A percentile compares a stretch with the other conserved stretches of the same genome.
Conservation (phyloP, 768 basidiomycete species). For the Psilocybe subaeruginosa region DNA sequence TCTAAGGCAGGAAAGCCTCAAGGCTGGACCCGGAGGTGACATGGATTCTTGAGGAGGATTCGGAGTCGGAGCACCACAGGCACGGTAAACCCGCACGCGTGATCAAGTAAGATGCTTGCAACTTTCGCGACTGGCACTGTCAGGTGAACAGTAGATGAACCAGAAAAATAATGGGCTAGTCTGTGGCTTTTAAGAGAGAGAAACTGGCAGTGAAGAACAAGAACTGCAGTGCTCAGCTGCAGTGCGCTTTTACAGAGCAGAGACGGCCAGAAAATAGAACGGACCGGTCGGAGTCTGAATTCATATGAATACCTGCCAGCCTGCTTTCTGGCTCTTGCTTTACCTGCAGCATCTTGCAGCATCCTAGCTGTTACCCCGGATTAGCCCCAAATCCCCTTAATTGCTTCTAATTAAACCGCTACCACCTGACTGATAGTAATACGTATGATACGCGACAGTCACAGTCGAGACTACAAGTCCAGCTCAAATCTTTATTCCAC, state of each 20-base stretch:
- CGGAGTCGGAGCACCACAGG: background rate
- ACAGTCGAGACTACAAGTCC: too few relatives aligned
- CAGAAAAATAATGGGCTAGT: too few relatives aligned
- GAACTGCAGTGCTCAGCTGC: background rate
- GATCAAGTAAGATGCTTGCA: background rate
- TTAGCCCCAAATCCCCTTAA: background rate
- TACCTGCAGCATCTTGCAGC: too few relatives aligned
- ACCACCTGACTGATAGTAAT: background rate
- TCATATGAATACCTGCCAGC: background rate
- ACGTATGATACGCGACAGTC: background rate
- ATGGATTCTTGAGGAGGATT: background rate
- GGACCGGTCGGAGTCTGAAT: slow-evolving; percentile 4
- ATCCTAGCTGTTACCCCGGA: background rate
- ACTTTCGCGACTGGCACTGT: too few relatives aligned
- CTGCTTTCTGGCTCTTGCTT: too few relatives aligned
- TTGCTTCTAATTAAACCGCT: background rate
- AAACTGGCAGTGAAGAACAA: background rate
- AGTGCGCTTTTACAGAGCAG: background rate
- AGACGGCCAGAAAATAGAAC: background rate
- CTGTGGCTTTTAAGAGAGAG: too few relatives aligned
- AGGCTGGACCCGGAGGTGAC: slow-evolving; percentile 19
- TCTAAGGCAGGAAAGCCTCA: slow-evolving; percentile 10
- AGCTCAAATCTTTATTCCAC: too few relatives aligned
- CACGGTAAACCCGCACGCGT: slow-evolving; percentile 4
- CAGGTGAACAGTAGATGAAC: too few relatives aligned